phyloP scores from a whole-genome alignment of 2,329 filamentous ascomycete species.

The Beauveria varroae region DNA sequence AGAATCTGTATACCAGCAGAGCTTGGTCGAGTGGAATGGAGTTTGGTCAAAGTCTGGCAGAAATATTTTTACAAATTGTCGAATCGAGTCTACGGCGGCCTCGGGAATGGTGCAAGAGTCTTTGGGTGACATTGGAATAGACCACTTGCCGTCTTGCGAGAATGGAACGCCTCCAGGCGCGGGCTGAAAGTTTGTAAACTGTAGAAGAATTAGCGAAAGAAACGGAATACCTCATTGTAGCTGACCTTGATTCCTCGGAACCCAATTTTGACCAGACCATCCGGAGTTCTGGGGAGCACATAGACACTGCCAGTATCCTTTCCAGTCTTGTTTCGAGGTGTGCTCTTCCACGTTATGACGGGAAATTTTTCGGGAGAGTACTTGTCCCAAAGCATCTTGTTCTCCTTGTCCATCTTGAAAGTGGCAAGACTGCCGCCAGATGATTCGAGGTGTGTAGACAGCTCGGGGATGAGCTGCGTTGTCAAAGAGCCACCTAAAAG shows the following conservation, averaged over 20 bases:
- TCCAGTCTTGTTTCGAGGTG: conserved; percentile 18
- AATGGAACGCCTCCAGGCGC: conserved; percentile 21
- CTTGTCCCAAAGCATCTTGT: conserved; percentile 23
- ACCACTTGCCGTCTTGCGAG: conserved; percentile 24
- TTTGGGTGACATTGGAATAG: conserved; percentile 20
- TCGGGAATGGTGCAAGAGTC: conserved; percentile 17
- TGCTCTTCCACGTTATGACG: conserved; percentile 25
- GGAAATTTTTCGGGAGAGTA: conserved; percentile 26
- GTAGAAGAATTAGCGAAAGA: neutral
- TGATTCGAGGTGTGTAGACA: conserved; percentile 23
- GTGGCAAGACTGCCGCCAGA: conserved; percentile 23
- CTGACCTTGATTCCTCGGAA: conserved; percentile 22
- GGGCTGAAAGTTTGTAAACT: conserved; percentile 26
- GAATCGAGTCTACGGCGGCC: conserved; percentile 17
- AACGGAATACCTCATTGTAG: too few species aligned
- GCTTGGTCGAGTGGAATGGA: conserved; percentile 20
- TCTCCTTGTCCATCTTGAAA: conserved; percentile 19
- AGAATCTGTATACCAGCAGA: conserved; percentile 30
- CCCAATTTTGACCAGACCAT: conserved; percentile 23
- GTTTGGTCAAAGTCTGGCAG: conserved; percentile 20
- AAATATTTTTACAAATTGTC: conserved; percentile 18
- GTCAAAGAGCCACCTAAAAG: conserved; percentile 24
- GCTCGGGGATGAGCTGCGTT: conserved; percentile 21
- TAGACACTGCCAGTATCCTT: conserved; percentile 24
- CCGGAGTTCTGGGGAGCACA: conserved; percentile 20